A percentile compares a stretch with the other conserved stretches of the same genome.
phyloP scores from a whole-genome alignment of 176 grass and related monocot genomes.

The Lolium multiflorum region DNA sequence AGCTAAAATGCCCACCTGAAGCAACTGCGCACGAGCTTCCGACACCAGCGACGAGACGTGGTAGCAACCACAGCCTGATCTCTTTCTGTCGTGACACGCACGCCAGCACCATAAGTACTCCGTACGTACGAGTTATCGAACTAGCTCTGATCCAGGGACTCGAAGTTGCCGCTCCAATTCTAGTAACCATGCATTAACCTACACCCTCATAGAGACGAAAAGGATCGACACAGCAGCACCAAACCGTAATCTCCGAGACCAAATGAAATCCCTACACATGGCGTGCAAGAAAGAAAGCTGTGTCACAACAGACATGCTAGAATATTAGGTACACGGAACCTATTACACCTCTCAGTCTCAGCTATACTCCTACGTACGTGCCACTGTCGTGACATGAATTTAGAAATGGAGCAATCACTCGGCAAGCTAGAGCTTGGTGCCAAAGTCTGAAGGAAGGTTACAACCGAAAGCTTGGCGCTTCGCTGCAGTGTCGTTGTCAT shows the following conservation, averaged over 20 bases:
- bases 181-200: background rate
- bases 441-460: background rate
- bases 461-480: background rate
- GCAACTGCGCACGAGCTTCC: background rate
- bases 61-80: background rate
- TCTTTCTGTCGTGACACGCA: background rate
- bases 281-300: too few species aligned
- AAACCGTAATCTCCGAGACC: too few species aligned
- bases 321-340: background rate
- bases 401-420: slow-evolving; percentile 31
- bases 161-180: slow-evolving; percentile 2
- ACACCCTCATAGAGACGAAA: background rate
- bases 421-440: slow-evolving; percentile 6
- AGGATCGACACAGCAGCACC: too few species aligned
- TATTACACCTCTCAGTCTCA: too few species aligned
- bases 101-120: background rate
- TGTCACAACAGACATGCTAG: background rate
- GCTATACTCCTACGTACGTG: background rate
- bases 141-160: background rate
- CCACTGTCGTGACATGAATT: background rate
- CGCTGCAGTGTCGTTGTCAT: background rate
- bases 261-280: background rate
- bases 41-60: background rate
- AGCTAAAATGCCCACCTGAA: background rate
- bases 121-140: background rate